Evolutionary conservation across 2,329 filamentous ascomycete species (phyloP).

Genomic region (Sporothrix luriei): DNA sequence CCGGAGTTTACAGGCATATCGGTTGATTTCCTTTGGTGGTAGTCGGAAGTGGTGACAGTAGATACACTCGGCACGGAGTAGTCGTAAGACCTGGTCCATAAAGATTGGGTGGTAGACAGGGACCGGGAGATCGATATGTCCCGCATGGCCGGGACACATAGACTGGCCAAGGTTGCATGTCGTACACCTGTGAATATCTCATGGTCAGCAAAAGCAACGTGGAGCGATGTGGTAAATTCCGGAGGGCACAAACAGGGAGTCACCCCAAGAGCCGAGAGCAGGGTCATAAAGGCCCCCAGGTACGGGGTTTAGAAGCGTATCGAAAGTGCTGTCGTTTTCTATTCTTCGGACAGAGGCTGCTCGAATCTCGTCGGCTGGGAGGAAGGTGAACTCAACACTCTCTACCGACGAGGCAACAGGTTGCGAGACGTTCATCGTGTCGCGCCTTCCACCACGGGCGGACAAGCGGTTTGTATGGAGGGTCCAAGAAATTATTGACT

Average conservation of each 20-base stretch:
- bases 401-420: conserved; percentile 81
- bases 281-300: conserved; percentile 91
- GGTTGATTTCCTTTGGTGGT: conserved; percentile 72
- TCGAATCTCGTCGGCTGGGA: conserved; percentile 80
- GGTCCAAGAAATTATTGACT: too few relatives aligned
- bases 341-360: conserved; percentile 91
- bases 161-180: conserved; percentile 85
- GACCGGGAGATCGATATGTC: conserved; percentile 91
- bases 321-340: conserved; percentile 91
- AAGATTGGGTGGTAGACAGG: conserved; percentile 97
- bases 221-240: background rate
- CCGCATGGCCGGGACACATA: conserved; percentile 87
- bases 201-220: background rate
- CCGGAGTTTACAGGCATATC: conserved; percentile 80
- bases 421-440: conserved; percentile 70
- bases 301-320: conserved; percentile 84
- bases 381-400: conserved; percentile 86
- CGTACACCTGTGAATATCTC: conserved; percentile 65
- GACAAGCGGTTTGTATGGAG: background rate
- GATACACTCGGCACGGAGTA: conserved; percentile 83
- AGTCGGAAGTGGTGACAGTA: conserved; percentile 89
- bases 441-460: background rate
- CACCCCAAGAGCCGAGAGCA: conserved; percentile 85
- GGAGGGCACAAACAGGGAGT: conserved; percentile 68
- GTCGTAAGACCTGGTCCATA: conserved; percentile 83